A percentile compares a stretch with the other conserved stretches of the same genome.
These are phyloP conservation scores for Lathyrus sativus DNA, from an alignment of 306 rosid species.

Conservation along the genomic window DNA sequence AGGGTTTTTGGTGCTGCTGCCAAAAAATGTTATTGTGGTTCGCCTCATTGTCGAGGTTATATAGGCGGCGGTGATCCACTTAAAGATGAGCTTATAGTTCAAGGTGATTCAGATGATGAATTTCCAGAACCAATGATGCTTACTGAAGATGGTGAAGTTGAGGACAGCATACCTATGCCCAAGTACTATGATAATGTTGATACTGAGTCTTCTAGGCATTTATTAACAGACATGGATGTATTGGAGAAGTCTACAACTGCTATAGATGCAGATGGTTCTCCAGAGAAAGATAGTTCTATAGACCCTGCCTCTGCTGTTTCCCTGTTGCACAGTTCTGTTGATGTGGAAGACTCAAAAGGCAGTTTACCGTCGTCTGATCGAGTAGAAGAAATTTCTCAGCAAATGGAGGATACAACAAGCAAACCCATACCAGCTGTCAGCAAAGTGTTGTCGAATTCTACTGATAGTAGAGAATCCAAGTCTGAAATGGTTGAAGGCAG, in stretches of 20 bases:
- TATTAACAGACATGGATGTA: slow-evolving; percentile 46
- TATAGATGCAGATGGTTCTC: slow-evolving; percentile 38
- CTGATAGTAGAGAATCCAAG: slow-evolving; percentile 54
- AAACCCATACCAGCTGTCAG: slow-evolving; percentile 42
- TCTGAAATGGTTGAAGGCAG: slow-evolving; percentile 53
- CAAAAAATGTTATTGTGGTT: slow-evolving; percentile 87
- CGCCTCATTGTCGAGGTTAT: slow-evolving; percentile 83
- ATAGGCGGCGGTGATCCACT: slow-evolving; percentile 91
- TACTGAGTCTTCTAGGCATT: slow-evolving; percentile 38
- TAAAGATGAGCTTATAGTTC: slow-evolving; percentile 64
- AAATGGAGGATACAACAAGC: slow-evolving; percentile 54
- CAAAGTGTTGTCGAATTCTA: slow-evolving; percentile 44
- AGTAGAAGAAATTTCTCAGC: slow-evolving; percentile 53
- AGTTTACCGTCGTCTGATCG: slow-evolving; percentile 47
- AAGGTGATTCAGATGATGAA: slow-evolving; percentile 97
- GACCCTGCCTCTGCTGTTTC: slow-evolving; percentile 52
- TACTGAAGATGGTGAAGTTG: slow-evolving; percentile 49
- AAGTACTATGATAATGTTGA: slow-evolving; percentile 38
- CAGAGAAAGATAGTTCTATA: slow-evolving; percentile 51
- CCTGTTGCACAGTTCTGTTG: slow-evolving; percentile 48
- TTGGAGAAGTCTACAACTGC: slow-evolving; percentile 40
- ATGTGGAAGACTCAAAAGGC: slow-evolving; percentile 49
- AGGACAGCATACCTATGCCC: slow-evolving; percentile 38
- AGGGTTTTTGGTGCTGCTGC: slow-evolving; percentile 99
- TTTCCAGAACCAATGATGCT: slow-evolving; percentile 82